These are phyloP conservation scores for Candida caryicola DNA, from an alignment of 805 yeast genomes.

Conservation along the genomic window DNA sequence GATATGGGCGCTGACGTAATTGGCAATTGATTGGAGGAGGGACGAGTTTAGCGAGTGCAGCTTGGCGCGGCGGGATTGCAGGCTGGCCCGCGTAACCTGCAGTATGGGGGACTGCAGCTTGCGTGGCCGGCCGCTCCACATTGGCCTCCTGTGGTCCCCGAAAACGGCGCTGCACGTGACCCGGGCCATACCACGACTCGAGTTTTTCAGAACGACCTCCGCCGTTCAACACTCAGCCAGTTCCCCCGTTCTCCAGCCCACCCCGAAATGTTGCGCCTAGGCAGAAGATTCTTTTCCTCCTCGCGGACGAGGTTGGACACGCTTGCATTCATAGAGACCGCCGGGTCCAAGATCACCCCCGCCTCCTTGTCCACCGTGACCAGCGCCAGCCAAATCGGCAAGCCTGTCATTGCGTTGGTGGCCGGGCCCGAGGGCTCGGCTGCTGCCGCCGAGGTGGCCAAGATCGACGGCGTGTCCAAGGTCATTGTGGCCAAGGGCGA, in stretches of 20 bases:
- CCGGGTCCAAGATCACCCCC: slow-evolving; percentile 55
- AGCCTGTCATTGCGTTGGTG: slow-evolving; percentile 76
- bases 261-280: slow-evolving; percentile 10
- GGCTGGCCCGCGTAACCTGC: too few relatives aligned
- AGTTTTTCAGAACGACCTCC: background rate
- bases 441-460: slow-evolving; percentile 46
- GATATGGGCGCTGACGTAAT: too few relatives aligned
- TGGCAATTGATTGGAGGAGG: too few relatives aligned
- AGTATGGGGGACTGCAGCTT: too few relatives aligned
- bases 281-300: slow-evolving; percentile 48
- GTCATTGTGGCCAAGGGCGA: slow-evolving; percentile 57
- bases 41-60: too few relatives aligned
- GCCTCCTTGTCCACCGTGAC: slow-evolving; percentile 68
- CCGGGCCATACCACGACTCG: background rate
- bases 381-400: slow-evolving; percentile 76
- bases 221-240: background rate
- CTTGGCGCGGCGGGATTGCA: too few relatives aligned
- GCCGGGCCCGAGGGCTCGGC: slow-evolving; percentile 61
- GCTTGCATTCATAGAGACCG: slow-evolving; percentile 70
- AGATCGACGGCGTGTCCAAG: slow-evolving; percentile 51
- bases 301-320: slow-evolving; percentile 41
- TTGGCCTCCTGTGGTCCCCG: too few relatives aligned
- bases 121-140: too few relatives aligned
- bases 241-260: too few relatives aligned
- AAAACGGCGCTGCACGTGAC: too few relatives aligned